Evolutionary conservation across 805 yeast species (phyloP).

Genomic region (Limtongozyma cylindracea): DNA sequence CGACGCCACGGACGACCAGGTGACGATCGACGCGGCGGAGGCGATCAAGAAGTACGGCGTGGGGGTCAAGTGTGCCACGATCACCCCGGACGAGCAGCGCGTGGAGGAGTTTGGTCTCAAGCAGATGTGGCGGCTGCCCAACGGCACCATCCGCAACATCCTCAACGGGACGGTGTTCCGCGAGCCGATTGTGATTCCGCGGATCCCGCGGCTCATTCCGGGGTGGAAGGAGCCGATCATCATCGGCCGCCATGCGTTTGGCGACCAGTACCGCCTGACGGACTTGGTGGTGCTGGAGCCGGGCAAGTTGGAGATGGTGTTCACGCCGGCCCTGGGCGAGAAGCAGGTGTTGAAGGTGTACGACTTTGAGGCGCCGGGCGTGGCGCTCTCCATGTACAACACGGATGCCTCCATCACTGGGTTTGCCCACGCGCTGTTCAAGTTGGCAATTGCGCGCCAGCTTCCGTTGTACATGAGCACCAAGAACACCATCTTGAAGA

Average conservation of each 20-base stretch:
- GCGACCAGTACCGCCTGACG: constrained; percentile 91
- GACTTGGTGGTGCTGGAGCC: constrained; percentile 60
- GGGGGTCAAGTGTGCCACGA: constrained; percentile 94
- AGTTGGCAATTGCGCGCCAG: constrained; percentile 56
- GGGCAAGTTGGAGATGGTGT: constrained; percentile 58
- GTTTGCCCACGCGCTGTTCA: constrained; percentile 85
- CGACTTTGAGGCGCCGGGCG: constrained; percentile 49
- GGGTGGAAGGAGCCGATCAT: constrained; percentile 91
- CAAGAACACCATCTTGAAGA: constrained; percentile 84
- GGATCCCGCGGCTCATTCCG: constrained; percentile 71
- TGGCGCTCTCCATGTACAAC: constrained; percentile 86
- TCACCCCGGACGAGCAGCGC: constrained; percentile 94
- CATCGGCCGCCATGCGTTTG: constrained; percentile 93
- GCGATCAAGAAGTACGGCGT: constrained; percentile 80
- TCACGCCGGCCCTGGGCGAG: constrained; percentile 36
- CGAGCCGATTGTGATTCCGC: constrained; percentile 81
- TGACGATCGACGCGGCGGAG: constrained; percentile 71
- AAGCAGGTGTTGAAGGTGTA: constrained; percentile 32
- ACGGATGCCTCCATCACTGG: constrained; percentile 78
- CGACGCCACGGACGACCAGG: constrained; percentile 71
- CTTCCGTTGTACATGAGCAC: constrained; percentile 72
- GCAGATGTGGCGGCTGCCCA: constrained; percentile 95
- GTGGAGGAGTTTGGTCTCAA: constrained; percentile 77
- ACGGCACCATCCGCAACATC: constrained; percentile 90
- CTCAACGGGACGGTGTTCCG: constrained; percentile 93